Base-by-base conservation (phyloP, 345 rosid genomes). In the Brassica juncea region DNA sequence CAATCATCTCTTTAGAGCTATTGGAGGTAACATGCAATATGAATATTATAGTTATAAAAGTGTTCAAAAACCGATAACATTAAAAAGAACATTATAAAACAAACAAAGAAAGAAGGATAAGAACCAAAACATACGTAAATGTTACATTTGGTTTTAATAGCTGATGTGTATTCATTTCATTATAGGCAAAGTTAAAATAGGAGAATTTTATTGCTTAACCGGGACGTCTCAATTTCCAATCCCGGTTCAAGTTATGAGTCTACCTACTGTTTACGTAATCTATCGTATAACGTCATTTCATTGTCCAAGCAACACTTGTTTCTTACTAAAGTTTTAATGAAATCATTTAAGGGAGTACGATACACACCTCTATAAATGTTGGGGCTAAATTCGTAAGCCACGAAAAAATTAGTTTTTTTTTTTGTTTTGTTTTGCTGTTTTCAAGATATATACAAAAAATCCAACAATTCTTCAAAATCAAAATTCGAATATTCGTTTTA, bases 401-500 rank as follows among this genome's bases (percentile, higher is more conserved):
- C 59, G 59, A 15, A 14, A 64, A 68, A 68, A 60, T 63, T 68
- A 60, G 44, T 74, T 35, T 25, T 79, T 28, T 54, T 54, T 47
- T 47, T 44, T 11, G 1, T 9, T n/a, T 30, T 62, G 4, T 8
- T 14, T 11, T 14, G 54, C 5, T 47, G 12, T 49, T 49, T 49
- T 49, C 0, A n/a, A 59, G n/a, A 49, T 9, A 52, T 54, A 35
- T 10, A 74, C 65, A 60, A 57, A 49, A 39, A 72, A 44, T 19
- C 54, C 27, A 80, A 32, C 15, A 54, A 54, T 16, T 25, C 59
- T 52, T 32, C 70, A 81, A 81, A 65, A 76, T 27, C 39, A 77
- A 75, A 74, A 80, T 75, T 73, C 84, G 84, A 72, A 81, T 77
- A 81, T 81, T 77, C 78, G 8, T 55, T 71, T 31, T 10, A 21